phyloP scores from a whole-genome alignment of 23 red algal genomes.

The Agarophyton chilense region DNA sequence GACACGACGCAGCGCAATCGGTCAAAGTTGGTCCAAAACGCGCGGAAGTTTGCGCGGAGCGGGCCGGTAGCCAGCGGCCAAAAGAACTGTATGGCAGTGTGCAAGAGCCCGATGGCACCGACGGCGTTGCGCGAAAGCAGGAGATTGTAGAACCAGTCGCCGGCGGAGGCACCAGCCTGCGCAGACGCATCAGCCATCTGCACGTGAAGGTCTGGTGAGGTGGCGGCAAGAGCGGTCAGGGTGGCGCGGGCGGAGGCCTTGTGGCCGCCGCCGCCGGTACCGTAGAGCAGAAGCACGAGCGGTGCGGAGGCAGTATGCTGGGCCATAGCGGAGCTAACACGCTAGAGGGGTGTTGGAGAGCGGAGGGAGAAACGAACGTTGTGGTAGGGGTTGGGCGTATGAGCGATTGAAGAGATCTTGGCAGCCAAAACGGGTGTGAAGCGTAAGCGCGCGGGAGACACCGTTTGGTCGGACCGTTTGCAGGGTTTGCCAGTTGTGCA shows the following conservation, averaged over 20 bases:
- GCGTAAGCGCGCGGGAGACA: too few relatives aligned
- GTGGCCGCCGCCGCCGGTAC: conserved; percentile 86
- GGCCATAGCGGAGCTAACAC: neutral
- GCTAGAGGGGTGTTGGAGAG: neutral
- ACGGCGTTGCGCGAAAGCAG: conserved; percentile 59
- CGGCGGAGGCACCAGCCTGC: conserved; percentile 49
- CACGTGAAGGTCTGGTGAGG: neutral
- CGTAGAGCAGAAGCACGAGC: conserved; percentile 75
- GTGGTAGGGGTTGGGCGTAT: too few relatives aligned
- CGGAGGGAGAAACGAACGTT: too few relatives aligned
- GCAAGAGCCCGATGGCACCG: conserved; percentile 58
- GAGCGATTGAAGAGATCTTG: too few relatives aligned
- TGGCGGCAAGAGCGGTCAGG: neutral
- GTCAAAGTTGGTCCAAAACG: neutral
- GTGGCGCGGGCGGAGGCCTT: conserved; percentile 73
- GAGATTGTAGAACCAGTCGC: conserved; percentile 78
- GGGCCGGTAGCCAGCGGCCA: conserved; percentile 19
- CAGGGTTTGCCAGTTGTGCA: too few relatives aligned
- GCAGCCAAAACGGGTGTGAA: too few relatives aligned
- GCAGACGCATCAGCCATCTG: conserved; percentile 47
- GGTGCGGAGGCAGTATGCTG: neutral
- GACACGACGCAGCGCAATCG: conserved; percentile 52
- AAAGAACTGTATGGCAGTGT: conserved; percentile 38
- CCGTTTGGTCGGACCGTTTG: too few relatives aligned
- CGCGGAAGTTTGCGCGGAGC: conserved; percentile 42